Percentiles rank a stretch among this genome's conserved stretches.
Conservation (phyloP, 768 basidiomycete genomes). For the Podaxis sp. region DNA sequence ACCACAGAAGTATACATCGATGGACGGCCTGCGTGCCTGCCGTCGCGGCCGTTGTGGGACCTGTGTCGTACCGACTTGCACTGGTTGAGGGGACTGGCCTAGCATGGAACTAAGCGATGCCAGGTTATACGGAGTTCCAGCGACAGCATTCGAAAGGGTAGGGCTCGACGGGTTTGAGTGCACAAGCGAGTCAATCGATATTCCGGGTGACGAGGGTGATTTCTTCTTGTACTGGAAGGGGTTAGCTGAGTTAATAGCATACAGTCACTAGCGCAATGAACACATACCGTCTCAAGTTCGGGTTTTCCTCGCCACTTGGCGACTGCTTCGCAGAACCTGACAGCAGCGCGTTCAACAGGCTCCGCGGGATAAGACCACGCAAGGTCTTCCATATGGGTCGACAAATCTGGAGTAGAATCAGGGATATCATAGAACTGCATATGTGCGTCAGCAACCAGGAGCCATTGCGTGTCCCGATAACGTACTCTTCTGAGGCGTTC, state of each 20-base stretch:
- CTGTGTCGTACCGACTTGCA: constrained; percentile 18
- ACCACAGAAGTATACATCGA: constrained; percentile 43
- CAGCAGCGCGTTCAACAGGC: constrained; percentile 74
- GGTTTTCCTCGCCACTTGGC: constrained; percentile 84
- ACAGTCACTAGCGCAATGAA: constrained; percentile 8
- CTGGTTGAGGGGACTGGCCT: constrained; percentile 11
- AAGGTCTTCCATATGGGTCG: constrained; percentile 77
- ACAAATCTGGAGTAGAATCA: constrained; percentile 66
- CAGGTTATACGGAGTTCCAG: constrained; percentile 8
- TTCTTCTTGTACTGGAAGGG: constrained; percentile 58
- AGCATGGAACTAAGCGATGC: constrained; percentile 5
- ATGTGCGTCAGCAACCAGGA: constrained; percentile 7
- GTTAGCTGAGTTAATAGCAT: constrained; percentile 23
- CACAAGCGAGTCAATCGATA: constrained; percentile 66
- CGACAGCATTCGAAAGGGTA: constrained; percentile 28
- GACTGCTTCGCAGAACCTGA: constrained; percentile 81
- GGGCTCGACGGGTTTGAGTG: constrained; percentile 72
- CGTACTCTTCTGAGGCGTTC: constrained; percentile 69
- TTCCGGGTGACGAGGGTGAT: constrained; percentile 28
- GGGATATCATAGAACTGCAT: constrained; percentile 78
- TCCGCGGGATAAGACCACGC: constrained; percentile 83
- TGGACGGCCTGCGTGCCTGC: constrained; percentile 37
- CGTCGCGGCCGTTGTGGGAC: constrained; percentile 9
- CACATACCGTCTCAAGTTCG: constrained; percentile 72
- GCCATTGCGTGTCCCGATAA: constrained; percentile 13